Evolutionary conservation across 2,329 filamentous ascomycete genomes (phyloP), one percentile per base, ranked within the genome.

Genomic region (Hyphodiscus sp.): DNA sequence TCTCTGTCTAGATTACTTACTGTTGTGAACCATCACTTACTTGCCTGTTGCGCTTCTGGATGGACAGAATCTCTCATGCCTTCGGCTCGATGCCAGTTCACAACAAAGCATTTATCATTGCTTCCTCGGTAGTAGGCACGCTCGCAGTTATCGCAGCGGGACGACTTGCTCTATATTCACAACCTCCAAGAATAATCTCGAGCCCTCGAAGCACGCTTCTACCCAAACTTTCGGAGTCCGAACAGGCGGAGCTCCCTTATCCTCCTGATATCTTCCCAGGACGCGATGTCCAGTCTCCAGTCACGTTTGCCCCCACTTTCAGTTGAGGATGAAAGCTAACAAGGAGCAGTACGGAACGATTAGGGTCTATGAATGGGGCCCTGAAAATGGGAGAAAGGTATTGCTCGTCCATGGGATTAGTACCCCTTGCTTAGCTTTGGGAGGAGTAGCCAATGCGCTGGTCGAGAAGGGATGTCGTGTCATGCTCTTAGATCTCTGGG

Each of bases 331-430:
- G 3, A 45, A 20, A 20, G 26, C 18, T 44, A n/a, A 44, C 26
- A 18, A 8, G 38, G 19, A 16, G 4, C 44, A 66, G 6, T 91
- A 89, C 65, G 89, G 89, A 16, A 80, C 73, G 4, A 80, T 89
- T 57, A 75, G 85, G 45, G 83, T 89, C 2, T 92, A 90, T 66
- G 90, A 95, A 73, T 94, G 85, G 79, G 90, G 90, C 0, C 86
- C 87, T 0, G 77, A 82, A 54, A 72, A 78, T 38, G 89, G 88
- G 1, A 77, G 82, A 26, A 90, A 85, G 64, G 82, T 92, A 1
- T 71, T 95, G 15, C 72, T 95, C 23, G 71, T 95, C 16, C 90
- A 92, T 68, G 90, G 90, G 5, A 91, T 94, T 63, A 87, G 83
- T 48, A 94, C 89, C 6, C 89, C 90, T 0, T 84, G 83, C 57